Conservation (phyloP, 148 eudicot species). For the Euryodendron excelsum region DNA sequence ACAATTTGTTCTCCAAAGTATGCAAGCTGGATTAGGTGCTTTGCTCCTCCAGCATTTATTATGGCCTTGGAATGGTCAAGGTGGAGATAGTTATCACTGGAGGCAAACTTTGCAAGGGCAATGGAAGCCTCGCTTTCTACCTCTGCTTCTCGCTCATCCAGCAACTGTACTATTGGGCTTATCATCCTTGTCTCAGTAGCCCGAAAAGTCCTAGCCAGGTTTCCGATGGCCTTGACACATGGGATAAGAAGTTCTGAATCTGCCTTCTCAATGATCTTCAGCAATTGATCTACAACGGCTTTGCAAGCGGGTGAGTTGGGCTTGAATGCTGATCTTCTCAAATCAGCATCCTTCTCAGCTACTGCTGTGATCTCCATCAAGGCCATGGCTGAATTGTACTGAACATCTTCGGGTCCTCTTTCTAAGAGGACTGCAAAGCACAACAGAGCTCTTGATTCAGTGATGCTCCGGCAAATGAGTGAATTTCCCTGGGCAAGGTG, state of each 20-base stretch:
- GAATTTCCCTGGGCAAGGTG: constrained; percentile 12
- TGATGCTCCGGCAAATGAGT: constrained; percentile 16
- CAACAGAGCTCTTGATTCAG: constrained; percentile 15
- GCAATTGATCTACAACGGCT: constrained; percentile 13
- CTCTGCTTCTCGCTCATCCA: constrained; percentile 11
- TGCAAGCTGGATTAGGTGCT: constrained; percentile 16
- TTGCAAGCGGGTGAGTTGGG: constrained; percentile 18
- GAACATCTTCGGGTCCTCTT: constrained; percentile 5
- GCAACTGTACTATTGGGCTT: constrained; percentile 5
- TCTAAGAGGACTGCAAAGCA: constrained; percentile 15
- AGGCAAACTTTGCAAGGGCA: constrained; percentile 4
- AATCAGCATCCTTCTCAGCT: constrained; percentile 4
- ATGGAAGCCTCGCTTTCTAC: constrained; percentile 9
- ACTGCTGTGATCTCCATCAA: constrained; percentile 18
- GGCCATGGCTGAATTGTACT: constrained; percentile 14
- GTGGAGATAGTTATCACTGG: constrained; percentile 4
- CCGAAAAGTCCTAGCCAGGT: constrained; percentile 12
- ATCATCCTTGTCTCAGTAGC: constrained; percentile 16
- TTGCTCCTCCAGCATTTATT: constrained; percentile 12
- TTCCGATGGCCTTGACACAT: constrained; percentile 1
- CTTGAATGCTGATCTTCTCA: constrained; percentile 17
- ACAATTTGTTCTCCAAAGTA: constrained; percentile 16
- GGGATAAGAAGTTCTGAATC: constrained; percentile 17
- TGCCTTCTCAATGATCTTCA: constrained; percentile 1
- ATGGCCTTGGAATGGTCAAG: constrained; percentile 17